phyloP scores from a whole-genome alignment of 768 basidiomycete species.

The Hygrophorus pudorinus region DNA sequence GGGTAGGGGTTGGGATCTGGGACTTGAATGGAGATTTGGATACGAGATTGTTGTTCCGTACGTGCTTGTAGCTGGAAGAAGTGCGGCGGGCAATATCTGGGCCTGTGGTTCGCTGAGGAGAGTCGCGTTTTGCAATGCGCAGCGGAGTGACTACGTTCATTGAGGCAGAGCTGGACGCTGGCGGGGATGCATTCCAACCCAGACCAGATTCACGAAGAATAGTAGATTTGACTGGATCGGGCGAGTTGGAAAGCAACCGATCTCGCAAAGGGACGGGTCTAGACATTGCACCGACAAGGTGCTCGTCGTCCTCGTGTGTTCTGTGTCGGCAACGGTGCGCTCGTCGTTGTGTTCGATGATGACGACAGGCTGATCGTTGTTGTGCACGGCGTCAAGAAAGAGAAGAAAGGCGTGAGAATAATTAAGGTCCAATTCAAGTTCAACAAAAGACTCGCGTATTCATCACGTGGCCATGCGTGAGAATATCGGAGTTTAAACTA shows the following conservation, averaged over 20 bases:
- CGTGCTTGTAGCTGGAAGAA: conserved; percentile 73
- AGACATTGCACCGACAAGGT: background rate
- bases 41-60: conserved; percentile 69
- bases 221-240: conserved; percentile 51
- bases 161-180: conserved; percentile 22
- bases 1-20: conserved; percentile 42
- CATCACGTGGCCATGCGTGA: too few species aligned
- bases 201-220: conserved; percentile 55
- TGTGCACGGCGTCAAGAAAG: too few species aligned
- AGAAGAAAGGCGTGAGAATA: too few species aligned
- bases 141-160: conserved; percentile 49
- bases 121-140: conserved; percentile 65
- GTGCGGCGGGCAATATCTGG: conserved; percentile 55
- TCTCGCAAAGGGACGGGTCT: background rate
- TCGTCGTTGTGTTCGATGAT: too few species aligned
- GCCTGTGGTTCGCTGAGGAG: conserved; percentile 15
- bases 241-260: background rate
- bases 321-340: too few species aligned
- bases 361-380: too few species aligned
- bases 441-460: too few species aligned
- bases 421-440: too few species aligned
- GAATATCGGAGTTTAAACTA: too few species aligned
- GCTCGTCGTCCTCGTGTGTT: too few species aligned
- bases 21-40: conserved; percentile 82
- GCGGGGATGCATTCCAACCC: conserved; percentile 47